Evolutionary conservation across 2,329 filamentous ascomycete species (phyloP).

Genomic region (Aspergillus sp.): DNA sequence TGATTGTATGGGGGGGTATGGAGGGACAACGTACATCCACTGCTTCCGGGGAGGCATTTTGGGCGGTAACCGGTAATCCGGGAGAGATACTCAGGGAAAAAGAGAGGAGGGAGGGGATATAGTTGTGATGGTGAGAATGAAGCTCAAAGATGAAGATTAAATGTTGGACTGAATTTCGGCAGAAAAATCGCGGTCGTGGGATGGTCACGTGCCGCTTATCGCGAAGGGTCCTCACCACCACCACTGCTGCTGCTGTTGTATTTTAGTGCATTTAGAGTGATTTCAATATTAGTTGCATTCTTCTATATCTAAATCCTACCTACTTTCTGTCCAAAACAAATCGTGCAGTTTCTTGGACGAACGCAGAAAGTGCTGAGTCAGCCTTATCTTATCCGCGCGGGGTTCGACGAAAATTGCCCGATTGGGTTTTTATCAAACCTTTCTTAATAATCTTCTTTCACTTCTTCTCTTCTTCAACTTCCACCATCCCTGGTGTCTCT

Average conservation of each 20-base stretch:
- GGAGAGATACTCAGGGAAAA: background rate
- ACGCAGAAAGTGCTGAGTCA: conserved; percentile 26
- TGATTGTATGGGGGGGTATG: background rate
- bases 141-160: background rate
- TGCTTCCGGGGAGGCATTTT: conserved; percentile 73
- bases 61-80: conserved; percentile 18
- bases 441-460: conserved; percentile 17
- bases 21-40: conserved; percentile 64
- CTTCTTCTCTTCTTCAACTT: background rate
- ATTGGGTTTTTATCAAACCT: conserved; percentile 15
- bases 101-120: background rate
- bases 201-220: conserved; percentile 2
- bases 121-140: conserved; percentile 1
- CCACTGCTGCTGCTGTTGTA: background rate
- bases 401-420: conserved; percentile 9
- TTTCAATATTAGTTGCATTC: background rate
- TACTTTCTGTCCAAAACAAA: no score
- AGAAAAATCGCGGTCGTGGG: background rate
- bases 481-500: background rate
- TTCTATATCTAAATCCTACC: background rate
- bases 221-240: background rate
- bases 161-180: background rate
- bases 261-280: background rate
- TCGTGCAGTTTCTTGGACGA: no score
- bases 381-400: conserved; percentile 29